Evolutionary conservation across 495 filamentous ascomycete genomes (phyloP).

Genomic region (Trichocladium uniseriatum): DNA sequence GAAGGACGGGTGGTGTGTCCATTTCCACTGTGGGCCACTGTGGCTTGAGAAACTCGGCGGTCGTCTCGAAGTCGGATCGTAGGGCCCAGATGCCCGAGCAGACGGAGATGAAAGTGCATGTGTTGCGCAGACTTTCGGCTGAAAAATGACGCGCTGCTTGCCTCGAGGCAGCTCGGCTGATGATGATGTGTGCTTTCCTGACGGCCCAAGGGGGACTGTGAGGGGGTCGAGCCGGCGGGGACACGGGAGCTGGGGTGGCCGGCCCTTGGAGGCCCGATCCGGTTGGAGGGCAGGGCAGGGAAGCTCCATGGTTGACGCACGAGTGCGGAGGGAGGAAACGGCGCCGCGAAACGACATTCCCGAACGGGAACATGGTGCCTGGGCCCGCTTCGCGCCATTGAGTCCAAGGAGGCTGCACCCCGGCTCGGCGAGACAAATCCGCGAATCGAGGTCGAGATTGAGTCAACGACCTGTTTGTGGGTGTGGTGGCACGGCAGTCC

Average conservation of each 20-base stretch:
- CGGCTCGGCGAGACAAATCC: slow-evolving; percentile 1
- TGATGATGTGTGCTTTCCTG: not conserved
- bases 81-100: too few species aligned
- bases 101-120: not conserved
- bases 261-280: slow-evolving; percentile 19
- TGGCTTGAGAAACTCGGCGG: not conserved
- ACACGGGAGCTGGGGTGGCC: slow-evolving; percentile 2
- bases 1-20: not conserved
- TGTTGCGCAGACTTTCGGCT: too few species aligned
- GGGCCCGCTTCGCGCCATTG: slow-evolving; percentile 14
- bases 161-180: not conserved
- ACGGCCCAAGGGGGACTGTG: too few species aligned
- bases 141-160: too few species aligned
- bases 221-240: not conserved
- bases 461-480: not conserved
- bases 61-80: too few species aligned
- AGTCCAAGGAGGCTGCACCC: slow-evolving; percentile 11
- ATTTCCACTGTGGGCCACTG: not conserved
- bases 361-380: slow-evolving; percentile 25
- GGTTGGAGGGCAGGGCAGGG: slow-evolving; percentile 18
- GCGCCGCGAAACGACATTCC: slow-evolving; percentile 28
- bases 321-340: slow-evolving; percentile 27
- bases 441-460: not conserved
- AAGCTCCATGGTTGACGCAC: slow-evolving; percentile 3
- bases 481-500: slow-evolving; percentile 20